Evolutionary conservation across 1,139 yeast species (phyloP).

Genomic region (Blastobotrys arbuscula): DNA sequence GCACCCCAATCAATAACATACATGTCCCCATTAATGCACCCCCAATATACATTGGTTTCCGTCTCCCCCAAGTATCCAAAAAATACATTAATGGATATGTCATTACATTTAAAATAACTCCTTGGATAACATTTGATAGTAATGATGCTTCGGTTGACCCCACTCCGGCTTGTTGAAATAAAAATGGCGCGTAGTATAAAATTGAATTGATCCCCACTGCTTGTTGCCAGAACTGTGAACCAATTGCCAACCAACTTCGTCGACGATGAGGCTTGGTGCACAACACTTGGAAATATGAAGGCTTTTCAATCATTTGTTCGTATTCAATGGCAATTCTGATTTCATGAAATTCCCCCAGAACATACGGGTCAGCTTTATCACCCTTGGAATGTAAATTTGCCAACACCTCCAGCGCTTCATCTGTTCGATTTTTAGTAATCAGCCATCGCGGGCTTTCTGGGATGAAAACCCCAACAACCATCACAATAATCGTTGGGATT

Average conservation of each 20-base stretch:
- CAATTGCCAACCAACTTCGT: slow-evolving; percentile 13
- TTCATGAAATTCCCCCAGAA: slow-evolving; percentile 24
- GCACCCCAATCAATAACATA: slow-evolving; percentile 50
- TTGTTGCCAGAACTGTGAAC: slow-evolving; percentile 34
- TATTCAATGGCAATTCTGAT: slow-evolving; percentile 50
- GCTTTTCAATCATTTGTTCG: slow-evolving; percentile 6
- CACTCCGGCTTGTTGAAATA: slow-evolving; percentile 70
- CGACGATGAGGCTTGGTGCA: slow-evolving; percentile 9
- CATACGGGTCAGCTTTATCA: neutral
- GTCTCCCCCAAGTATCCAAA: slow-evolving; percentile 20
- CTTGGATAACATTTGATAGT: slow-evolving; percentile 58
- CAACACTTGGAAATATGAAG: slow-evolving; percentile 46
- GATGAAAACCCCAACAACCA: slow-evolving; percentile 4
- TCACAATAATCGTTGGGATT: slow-evolving; percentile 8
- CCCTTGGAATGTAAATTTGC: slow-evolving; percentile 9
- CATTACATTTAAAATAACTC: slow-evolving; percentile 19
- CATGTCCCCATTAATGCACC: slow-evolving; percentile 12
- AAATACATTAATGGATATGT: slow-evolving; percentile 23
- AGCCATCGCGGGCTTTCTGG: slow-evolving; percentile 14
- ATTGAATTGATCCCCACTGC: slow-evolving; percentile 74
- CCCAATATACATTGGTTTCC: slow-evolving; percentile 10
- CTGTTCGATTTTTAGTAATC: slow-evolving; percentile 10
- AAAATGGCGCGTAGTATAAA: slow-evolving; percentile 73
- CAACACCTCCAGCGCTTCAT: slow-evolving; percentile 14
- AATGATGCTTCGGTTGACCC: slow-evolving; percentile 51